Base-by-base conservation (phyloP, 2,329 filamentous ascomycete genomes). In the Byssoonygena ceratinophila region DNA sequence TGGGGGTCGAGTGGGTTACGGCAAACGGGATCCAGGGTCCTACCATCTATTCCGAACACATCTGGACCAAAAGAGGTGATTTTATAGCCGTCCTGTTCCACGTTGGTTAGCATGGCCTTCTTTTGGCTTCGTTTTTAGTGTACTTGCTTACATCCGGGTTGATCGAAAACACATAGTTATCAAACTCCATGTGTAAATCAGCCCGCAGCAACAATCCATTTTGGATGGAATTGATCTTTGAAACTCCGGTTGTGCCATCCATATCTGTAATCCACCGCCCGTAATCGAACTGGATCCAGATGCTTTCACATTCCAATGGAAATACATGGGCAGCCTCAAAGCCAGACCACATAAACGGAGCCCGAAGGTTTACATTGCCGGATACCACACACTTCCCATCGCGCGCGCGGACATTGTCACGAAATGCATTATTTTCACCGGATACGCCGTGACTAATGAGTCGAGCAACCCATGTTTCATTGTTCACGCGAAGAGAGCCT, bases 291-390 rank as follows among this genome's bases (percentile, higher is more conserved):
- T 60, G 23, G n/a, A 46, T 54, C 60, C 59, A 63, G 46, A 53
- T 16, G 45, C 36, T 59, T 47, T 61, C 57, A 18, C 36, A 32
- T 11, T 59, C 44, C 16, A 63, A 54, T 14, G 61, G 61, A 45
- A 63, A 64, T 12, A 62, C 44, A 63, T 63, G 60, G 1, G 57
- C 57, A 20, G 57, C 56, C 39, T 63, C 57, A 47, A 59, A 62
- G 4, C 36, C 39, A 41, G 32, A 34, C 60, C 57, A 59, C 39
- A 27, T 45, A 1, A 27, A 45, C 34, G 20, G 22, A 4, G 55
- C 43, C 25, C 41, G 29, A 29, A 1, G 12, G 45, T 60, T 61
- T 20, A 55, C 51, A 18, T 44, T 18, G 14, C 56, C 58, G 8
- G 57, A 54, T 53, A 63, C 55, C 9, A 63, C 56, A 39, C 59